Evolutionary conservation across 1,139 yeast genomes (phyloP).

Genomic region (Suhomyces maxii): DNA sequence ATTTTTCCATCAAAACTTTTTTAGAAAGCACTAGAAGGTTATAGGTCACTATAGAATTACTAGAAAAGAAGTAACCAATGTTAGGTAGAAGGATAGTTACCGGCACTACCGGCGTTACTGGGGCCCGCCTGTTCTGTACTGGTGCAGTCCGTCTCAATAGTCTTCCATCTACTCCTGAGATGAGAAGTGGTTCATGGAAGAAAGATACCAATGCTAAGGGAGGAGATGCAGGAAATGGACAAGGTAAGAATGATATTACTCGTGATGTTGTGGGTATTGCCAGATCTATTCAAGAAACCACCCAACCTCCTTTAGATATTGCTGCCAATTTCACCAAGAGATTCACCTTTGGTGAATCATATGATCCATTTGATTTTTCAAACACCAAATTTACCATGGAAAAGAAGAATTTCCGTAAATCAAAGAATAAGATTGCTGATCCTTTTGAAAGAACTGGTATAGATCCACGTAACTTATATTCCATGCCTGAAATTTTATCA

Average conservation of each 20-base stretch:
- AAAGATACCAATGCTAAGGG: slow-evolving; percentile 14
- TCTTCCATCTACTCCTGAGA: slow-evolving; percentile 33
- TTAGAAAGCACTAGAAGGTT: not conserved
- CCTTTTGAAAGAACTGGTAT: slow-evolving; percentile 57
- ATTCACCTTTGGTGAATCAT: slow-evolving; percentile 47
- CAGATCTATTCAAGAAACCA: slow-evolving; percentile 28
- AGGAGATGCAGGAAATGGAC: slow-evolving; percentile 2
- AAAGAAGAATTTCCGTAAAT: slow-evolving; percentile 21
- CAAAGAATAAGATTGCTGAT: slow-evolving; percentile 23
- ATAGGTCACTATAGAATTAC: no score
- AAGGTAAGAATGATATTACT: slow-evolving; percentile 23
- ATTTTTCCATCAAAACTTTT: not conserved
- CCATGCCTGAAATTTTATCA: slow-evolving; percentile 64
- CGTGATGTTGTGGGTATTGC: slow-evolving; percentile 32
- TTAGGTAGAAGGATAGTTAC: slow-evolving; percentile 1
- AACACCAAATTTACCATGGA: slow-evolving; percentile 51
- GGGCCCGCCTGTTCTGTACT: slow-evolving; percentile 7
- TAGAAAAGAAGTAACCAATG: not conserved
- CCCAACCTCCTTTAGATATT: slow-evolving; percentile 26
- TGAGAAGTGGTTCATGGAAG: slow-evolving; percentile 36
- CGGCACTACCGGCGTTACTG: not conserved
- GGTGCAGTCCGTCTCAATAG: slow-evolving; percentile 7
- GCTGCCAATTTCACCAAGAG: slow-evolving; percentile 38
- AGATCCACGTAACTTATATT: slow-evolving; percentile 64
- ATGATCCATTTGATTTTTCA: slow-evolving; percentile 78